Conservation (phyloP, 176 grass and related monocot species). For the Alloteropsis semialata region DNA sequence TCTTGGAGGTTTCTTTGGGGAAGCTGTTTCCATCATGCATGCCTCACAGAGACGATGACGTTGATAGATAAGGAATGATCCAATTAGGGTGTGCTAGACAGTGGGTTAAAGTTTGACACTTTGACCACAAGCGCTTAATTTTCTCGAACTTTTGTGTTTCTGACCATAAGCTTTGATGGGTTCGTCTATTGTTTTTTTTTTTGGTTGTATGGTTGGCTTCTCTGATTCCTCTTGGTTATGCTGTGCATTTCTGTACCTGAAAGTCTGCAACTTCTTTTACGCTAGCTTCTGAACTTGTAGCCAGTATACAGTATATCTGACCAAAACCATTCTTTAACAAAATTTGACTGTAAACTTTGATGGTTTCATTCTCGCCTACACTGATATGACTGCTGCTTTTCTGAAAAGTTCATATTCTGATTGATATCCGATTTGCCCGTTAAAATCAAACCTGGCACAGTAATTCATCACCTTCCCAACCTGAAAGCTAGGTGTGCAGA, state of each 20-base stretch:
- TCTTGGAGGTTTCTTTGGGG: neutral
- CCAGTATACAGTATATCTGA: neutral
- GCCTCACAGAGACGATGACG: neutral
- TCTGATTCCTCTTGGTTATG: neutral
- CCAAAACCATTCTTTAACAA: neutral
- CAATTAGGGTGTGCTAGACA: neutral
- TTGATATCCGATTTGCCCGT: neutral
- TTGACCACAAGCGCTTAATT: neutral
- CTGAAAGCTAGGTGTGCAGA: neutral
- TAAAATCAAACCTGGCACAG: neutral
- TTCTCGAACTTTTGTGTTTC: neutral
- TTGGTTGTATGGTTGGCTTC: neutral
- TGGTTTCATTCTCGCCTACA: no score
- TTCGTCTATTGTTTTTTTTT: neutral
- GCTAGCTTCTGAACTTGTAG: neutral
- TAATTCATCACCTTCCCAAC: neutral
- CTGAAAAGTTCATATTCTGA: neutral
- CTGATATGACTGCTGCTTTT: neutral
- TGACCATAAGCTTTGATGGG: neutral
- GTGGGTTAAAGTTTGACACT: no score
- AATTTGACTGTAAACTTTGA: neutral
- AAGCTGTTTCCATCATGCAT: no score
- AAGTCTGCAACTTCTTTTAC: neutral
- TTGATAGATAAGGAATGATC: neutral
- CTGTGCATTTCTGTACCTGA: neutral